Evolutionary conservation across 116 monocot genomes (phyloP).

Genomic region (Iris pallida): DNA sequence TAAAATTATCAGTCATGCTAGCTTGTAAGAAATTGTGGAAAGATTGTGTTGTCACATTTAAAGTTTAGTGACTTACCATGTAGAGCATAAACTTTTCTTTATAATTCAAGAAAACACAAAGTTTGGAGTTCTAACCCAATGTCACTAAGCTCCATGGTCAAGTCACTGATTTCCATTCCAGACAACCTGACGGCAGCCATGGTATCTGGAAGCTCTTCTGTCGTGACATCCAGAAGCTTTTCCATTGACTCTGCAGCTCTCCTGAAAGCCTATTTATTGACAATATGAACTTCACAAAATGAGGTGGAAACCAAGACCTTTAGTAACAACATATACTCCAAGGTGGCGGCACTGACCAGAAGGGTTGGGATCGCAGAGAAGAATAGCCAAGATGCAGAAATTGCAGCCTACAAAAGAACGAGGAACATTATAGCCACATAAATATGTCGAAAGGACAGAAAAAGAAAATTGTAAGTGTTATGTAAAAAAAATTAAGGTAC

Average conservation of each 20-base stretch:
- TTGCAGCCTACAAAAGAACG: conserved; percentile 43
- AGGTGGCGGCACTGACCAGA: conserved; percentile 37
- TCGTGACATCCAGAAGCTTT: conserved; percentile 62
- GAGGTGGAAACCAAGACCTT: background rate
- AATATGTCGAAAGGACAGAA: too few species aligned
- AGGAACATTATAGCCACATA: background rate
- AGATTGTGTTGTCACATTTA: too few species aligned
- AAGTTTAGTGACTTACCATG: too few species aligned
- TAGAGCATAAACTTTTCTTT: too few species aligned
- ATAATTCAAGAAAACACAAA: background rate
- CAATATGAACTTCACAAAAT: background rate
- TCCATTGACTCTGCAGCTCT: conserved; percentile 64
- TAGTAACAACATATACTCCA: background rate
- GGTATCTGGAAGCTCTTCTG: conserved; percentile 77
- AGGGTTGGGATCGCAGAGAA: conserved; percentile 74
- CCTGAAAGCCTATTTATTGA: conserved; percentile 50
- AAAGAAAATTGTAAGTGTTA: background rate
- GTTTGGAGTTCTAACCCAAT: conserved; percentile 44
- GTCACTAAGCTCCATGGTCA: conserved; percentile 80
- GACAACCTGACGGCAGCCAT: conserved; percentile 77
- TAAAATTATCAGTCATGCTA: background rate
- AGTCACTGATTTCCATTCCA: conserved; percentile 88
- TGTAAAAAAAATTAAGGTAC: background rate
- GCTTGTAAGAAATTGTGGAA: too few species aligned
- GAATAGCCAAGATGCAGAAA: conserved; percentile 66